A percentile compares a stretch with the other conserved stretches of the same genome.
These are phyloP conservation scores for Aegilops sharonensis DNA, from an alignment of 176 grass and related monocot species.

Conservation along the genomic window DNA sequence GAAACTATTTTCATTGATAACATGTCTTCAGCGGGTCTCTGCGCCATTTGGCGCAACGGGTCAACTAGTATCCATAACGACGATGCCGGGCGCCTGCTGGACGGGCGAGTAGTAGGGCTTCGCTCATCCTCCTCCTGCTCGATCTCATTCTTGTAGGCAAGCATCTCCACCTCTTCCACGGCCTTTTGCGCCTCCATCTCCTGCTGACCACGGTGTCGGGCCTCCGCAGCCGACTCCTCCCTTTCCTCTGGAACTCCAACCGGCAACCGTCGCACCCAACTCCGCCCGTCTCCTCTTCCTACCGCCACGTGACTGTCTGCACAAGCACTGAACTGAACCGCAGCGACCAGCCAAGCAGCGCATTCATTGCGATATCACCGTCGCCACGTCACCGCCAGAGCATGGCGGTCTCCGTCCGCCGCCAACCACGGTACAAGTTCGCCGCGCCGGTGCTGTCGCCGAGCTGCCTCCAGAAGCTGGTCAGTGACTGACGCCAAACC, in stretches of 20 bases:
- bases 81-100: too few relatives aligned
- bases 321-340: background rate
- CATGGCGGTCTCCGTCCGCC: constrained; percentile 11
- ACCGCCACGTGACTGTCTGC: background rate
- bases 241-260: background rate
- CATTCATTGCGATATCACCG: background rate
- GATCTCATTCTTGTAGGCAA: too few relatives aligned
- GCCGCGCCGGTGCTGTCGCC: constrained; percentile 23
- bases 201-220: too few relatives aligned
- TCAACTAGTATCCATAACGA: too few relatives aligned
- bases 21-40: too few relatives aligned
- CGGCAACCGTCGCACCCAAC: background rate
- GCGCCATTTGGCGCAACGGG: too few relatives aligned
- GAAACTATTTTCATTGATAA: too few relatives aligned
- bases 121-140: too few relatives aligned
- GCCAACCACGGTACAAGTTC: constrained; percentile 20
- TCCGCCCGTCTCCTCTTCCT: background rate
- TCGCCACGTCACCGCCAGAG: background rate
- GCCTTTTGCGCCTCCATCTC: too few relatives aligned
- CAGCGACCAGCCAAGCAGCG: background rate
- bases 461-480: constrained; percentile 21
- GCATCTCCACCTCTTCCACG: too few relatives aligned
- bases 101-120: too few relatives aligned
- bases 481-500: background rate
- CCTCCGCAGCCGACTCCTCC: too few relatives aligned